Evolutionary conservation across 2,329 filamentous ascomycete species (phyloP).

Genomic region (Cladophialophora exuberans): DNA sequence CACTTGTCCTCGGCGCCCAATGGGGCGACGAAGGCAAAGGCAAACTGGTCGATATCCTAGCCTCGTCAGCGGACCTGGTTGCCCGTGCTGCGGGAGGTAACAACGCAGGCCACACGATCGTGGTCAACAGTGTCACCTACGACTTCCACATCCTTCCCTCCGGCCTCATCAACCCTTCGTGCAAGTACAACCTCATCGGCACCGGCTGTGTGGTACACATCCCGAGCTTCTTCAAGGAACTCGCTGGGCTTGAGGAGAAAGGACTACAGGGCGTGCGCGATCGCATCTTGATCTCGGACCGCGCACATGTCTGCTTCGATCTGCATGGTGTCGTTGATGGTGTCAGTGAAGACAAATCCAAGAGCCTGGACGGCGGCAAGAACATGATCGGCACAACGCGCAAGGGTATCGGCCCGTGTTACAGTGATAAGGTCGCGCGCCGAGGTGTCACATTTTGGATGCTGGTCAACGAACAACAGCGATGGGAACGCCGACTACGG

Average conservation of each 20-base stretch:
- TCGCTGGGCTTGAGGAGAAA: slow-evolving; percentile 47
- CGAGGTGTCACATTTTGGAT: slow-evolving; percentile 62
- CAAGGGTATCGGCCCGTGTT: slow-evolving; percentile 60
- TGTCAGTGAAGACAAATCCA: slow-evolving; percentile 47
- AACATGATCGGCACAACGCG: slow-evolving; percentile 53
- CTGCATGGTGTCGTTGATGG: slow-evolving; percentile 51
- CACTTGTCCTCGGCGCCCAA: slow-evolving; percentile 51
- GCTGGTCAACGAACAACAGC: slow-evolving; percentile 38
- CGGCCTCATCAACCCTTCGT: slow-evolving; percentile 48
- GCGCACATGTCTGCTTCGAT: slow-evolving; percentile 50
- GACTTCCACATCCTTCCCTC: slow-evolving; percentile 55
- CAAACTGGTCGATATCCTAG: slow-evolving; percentile 53
- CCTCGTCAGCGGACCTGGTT: slow-evolving; percentile 48
- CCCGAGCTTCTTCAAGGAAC: slow-evolving; percentile 53
- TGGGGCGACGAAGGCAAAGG: slow-evolving; percentile 56
- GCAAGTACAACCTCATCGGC: slow-evolving; percentile 50
- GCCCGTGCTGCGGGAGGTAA: slow-evolving; percentile 52
- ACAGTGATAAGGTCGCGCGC: slow-evolving; percentile 65
- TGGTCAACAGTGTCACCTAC: slow-evolving; percentile 50
- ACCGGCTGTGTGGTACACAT: slow-evolving; percentile 52
- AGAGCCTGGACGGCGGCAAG: slow-evolving; percentile 40
- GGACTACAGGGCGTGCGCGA: slow-evolving; percentile 45
- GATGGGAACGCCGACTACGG: slow-evolving; percentile 35
- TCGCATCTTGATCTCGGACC: slow-evolving; percentile 51
- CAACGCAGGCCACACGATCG: slow-evolving; percentile 54